phyloP scores from a whole-genome alignment of 352 stramenopile genomes.

The Pythium guiyangense region DNA sequence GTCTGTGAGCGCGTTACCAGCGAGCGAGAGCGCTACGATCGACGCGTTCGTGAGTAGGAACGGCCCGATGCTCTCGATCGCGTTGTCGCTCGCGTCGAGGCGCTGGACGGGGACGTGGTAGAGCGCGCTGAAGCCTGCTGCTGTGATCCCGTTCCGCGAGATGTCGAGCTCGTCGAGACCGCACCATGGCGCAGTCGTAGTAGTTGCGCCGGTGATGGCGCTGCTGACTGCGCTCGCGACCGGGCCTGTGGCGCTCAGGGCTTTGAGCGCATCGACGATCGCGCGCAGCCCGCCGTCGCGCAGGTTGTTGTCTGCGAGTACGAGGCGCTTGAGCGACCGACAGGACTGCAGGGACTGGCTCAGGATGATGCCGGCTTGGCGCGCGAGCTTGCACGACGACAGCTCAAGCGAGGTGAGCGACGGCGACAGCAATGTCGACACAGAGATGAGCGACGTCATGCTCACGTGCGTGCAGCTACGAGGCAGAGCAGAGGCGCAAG shows the following conservation, averaged over 20 bases:
- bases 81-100: constrained; percentile 27
- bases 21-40: constrained; percentile 27
- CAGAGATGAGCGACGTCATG: constrained; percentile 55
- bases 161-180: constrained; percentile 39
- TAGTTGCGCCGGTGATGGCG: too few relatives aligned
- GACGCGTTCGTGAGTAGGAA: constrained; percentile 18
- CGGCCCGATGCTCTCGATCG: constrained; percentile 23
- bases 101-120: constrained; percentile 15
- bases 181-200: not conserved
- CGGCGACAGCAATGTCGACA: constrained; percentile 28
- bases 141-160: constrained; percentile 40
- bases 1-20: constrained; percentile 30
- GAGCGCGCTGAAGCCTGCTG: constrained; percentile 25
- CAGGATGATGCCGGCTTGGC: constrained; percentile 57
- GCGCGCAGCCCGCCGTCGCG: constrained; percentile 46
- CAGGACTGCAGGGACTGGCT: constrained; percentile 45
- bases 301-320: constrained; percentile 46
- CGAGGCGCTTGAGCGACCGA: constrained; percentile 22
- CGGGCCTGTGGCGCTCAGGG: too few relatives aligned
- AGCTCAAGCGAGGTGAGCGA: constrained; percentile 44
- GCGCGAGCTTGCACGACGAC: constrained; percentile 40
- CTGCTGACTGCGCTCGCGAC: constrained; percentile 20
- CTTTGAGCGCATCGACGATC: constrained; percentile 44
- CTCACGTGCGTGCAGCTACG: constrained; percentile 38
- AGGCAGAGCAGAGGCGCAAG: not conserved